These are phyloP conservation scores for Phaeosphaeria sp. DNA, from an alignment of 2,329 filamentous ascomycete species.

Conservation along the genomic window DNA sequence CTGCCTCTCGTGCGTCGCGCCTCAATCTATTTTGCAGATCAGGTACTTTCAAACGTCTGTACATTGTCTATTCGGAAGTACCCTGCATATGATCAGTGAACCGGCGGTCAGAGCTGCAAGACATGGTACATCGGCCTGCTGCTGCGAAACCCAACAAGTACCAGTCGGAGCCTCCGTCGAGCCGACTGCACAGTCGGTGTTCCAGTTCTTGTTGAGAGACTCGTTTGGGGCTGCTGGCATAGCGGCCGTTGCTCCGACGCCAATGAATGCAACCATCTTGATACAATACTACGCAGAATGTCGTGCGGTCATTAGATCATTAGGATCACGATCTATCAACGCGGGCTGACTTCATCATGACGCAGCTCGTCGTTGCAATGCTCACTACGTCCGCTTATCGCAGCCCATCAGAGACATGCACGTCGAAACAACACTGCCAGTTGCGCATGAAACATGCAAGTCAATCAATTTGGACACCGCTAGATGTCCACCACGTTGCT, in stretches of 20 bases:
- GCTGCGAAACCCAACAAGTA: constrained; percentile 1
- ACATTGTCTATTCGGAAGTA: background rate
- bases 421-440: background rate
- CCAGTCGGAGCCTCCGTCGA: background rate
- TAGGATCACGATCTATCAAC: background rate
- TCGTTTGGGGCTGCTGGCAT: background rate
- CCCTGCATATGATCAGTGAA: constrained; percentile 19
- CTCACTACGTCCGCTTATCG: background rate
- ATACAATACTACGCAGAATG: background rate
- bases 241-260: background rate
- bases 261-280: background rate
- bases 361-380: background rate
- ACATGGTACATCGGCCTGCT: background rate
- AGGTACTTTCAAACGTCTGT: constrained; percentile 13
- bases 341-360: constrained; percentile 2
- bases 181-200: background rate
- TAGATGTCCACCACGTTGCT: constrained; percentile 1
- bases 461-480: constrained; percentile 1
- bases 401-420: background rate
- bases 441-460: constrained; percentile 2
- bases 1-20: constrained; percentile 1
- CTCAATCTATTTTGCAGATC: constrained; percentile 29
- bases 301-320: background rate
- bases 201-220: background rate
- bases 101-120: constrained; percentile 16